A percentile compares a stretch with the other conserved stretches of the same genome.
phyloP scores from a whole-genome alignment of 2,329 filamentous ascomycete genomes.

The Xylariaceae sp. region DNA sequence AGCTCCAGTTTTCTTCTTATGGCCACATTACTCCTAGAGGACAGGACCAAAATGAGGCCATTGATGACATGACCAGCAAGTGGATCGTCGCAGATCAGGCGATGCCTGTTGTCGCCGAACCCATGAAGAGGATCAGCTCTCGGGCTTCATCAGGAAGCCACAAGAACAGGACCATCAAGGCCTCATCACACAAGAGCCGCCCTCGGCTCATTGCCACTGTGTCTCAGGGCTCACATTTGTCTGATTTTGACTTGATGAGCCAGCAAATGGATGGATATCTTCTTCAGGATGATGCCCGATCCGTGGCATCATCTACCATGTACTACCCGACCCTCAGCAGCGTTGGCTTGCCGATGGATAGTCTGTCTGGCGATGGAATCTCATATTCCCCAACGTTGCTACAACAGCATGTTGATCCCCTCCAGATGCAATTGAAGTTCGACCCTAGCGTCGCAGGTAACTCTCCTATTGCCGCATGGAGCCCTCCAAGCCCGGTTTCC shows the following conservation, averaged over 20 bases:
- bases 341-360: conserved; percentile 38
- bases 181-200: conserved; percentile 39
- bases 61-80: conserved; percentile 45
- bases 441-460: conserved; percentile 45
- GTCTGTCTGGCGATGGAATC: conserved; percentile 40
- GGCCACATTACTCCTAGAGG: conserved; percentile 52
- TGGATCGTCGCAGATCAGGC: conserved; percentile 41
- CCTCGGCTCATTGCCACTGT: conserved; percentile 44
- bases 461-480: conserved; percentile 51
- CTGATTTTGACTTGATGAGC: conserved; percentile 51
- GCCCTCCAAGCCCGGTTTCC: conserved; percentile 49
- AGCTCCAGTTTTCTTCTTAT: conserved; percentile 51
- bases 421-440: conserved; percentile 52
- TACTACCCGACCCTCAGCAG: conserved; percentile 42
- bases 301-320: conserved; percentile 43
- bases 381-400: conserved; percentile 41
- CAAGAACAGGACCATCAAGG: conserved; percentile 42
- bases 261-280: conserved; percentile 51
- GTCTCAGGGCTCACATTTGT: conserved; percentile 47
- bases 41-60: conserved; percentile 43
- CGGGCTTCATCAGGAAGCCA: conserved; percentile 43
- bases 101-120: conserved; percentile 35
- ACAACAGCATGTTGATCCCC: conserved; percentile 54
- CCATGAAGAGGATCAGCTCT: conserved; percentile 44
- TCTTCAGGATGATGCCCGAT: conserved; percentile 47